phyloP scores from a whole-genome alignment of 192 early-diverging fungal species.

The Coemansia furcata region DNA sequence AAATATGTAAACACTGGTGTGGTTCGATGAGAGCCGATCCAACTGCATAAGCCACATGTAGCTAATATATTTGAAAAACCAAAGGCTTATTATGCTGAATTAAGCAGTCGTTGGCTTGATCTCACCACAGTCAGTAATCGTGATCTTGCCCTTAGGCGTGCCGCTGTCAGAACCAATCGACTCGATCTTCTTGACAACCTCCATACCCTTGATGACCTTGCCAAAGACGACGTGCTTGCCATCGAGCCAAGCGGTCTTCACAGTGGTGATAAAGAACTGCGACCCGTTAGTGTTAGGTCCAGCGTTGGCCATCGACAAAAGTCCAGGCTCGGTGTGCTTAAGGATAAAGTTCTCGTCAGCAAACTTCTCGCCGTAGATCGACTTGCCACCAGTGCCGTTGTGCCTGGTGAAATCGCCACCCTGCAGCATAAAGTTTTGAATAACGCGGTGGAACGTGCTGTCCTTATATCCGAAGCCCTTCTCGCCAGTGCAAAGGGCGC shows the following conservation, averaged over 20 bases:
- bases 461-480: constrained; percentile 62
- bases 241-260: constrained; percentile 68
- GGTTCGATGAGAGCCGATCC: background rate
- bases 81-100: background rate
- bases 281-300: constrained; percentile 76
- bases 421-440: constrained; percentile 88
- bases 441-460: constrained; percentile 85
- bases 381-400: constrained; percentile 82
- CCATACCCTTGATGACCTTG: constrained; percentile 67
- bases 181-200: constrained; percentile 76
- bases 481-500: constrained; percentile 57
- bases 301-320: constrained; percentile 82
- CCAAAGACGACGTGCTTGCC: constrained; percentile 81
- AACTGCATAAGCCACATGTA: constrained; percentile 13
- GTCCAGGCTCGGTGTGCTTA: constrained; percentile 65
- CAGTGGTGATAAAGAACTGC: constrained; percentile 81
- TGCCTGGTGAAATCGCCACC: constrained; percentile 79
- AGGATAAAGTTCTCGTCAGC: constrained; percentile 72
- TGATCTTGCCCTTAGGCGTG: constrained; percentile 59
- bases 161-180: constrained; percentile 31
- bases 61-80: constrained; percentile 21
- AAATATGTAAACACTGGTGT: background rate
- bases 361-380: constrained; percentile 80
- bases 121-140: constrained; percentile 70
- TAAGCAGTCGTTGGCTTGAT: background rate